Evolutionary conservation across 352 stramenopile genomes (phyloP), one percentile per base, ranked within the genome.

Genomic region (Globisporangium viniferum): DNA sequence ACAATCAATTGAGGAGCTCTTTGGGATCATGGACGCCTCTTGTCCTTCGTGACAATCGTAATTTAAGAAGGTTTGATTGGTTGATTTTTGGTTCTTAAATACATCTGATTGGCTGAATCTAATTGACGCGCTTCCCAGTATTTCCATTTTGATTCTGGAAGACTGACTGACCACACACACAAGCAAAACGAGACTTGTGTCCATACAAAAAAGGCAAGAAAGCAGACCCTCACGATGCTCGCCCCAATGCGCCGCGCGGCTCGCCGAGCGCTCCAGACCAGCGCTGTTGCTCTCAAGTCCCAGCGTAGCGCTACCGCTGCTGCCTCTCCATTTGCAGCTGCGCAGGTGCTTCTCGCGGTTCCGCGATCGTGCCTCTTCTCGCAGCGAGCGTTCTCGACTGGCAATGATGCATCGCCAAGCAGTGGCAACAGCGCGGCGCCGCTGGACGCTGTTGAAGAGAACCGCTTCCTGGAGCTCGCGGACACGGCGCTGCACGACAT

Each of bases 381-480:
- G 33, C 36, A 39, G 33, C 33, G 56, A 24, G 56, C 56, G 56
- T 49, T 62, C n/a, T 62, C 56, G 31, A 55, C 41, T 62, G 33
- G 5, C 27, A 36, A 56, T 39, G 44, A 33, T 53, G 61, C 67
- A 18, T 39, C 56, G 56, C 22, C 49, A 8, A 27, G n/a, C 49
- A 31, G 9, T 29, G n/a, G n/a, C 33, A 56, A 15, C 31, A 24
- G 33, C 35, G 41, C 66, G 12, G 12, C 35, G 35, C 27, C 59
- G 14, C 54, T 70, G 14, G 60, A 80, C 12, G 72, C 63, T 14
- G 75, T 91, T 65, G 77, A 84, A n/a, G 88, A 95, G 67, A 76
- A 91, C 72, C 76, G 87, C 66, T 95, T 94, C 69, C 67, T 93
- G 73, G 80, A 92, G 68, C 71, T 93, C 44, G 88, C 85, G 35